Percentiles rank a stretch among this genome's conserved stretches.
phyloP scores from a whole-genome alignment of 23 red algal genomes.

The Gracilaria gracilis region DNA sequence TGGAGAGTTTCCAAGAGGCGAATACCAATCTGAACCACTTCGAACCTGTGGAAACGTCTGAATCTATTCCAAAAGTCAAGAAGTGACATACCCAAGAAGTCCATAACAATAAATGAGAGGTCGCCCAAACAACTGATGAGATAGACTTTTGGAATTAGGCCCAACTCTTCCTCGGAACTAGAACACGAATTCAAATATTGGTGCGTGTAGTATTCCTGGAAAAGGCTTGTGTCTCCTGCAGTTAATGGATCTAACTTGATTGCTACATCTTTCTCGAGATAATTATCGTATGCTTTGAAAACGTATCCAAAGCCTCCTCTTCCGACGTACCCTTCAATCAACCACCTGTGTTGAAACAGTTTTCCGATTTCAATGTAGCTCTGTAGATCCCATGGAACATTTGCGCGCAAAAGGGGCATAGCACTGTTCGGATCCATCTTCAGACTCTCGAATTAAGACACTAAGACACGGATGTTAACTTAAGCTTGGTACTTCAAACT shows the following conservation, averaged over 20 bases:
- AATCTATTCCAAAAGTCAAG: not conserved
- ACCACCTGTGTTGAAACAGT: not conserved
- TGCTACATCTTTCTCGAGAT: not conserved
- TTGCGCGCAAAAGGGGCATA: no score
- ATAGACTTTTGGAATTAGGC: not conserved
- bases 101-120: not conserved
- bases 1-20: not conserved
- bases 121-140: not conserved
- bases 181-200: not conserved
- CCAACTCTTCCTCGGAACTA: no score
- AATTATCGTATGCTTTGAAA: not conserved
- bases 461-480: no score
- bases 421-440: no score
- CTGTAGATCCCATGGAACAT: not conserved
- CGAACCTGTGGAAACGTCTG: not conserved
- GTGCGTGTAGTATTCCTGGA: not conserved
- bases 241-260: not conserved
- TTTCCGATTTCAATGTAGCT: not conserved
- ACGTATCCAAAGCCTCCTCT: not conserved
- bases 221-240: not conserved
- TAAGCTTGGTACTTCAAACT: no score
- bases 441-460: no score
- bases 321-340: not conserved
- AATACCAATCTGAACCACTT: constrained; percentile 9
- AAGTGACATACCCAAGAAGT: not conserved